Evolutionary conservation across 1,284 basidiomycete species (phyloP).

Genomic region (Trametes versicolor): DNA sequence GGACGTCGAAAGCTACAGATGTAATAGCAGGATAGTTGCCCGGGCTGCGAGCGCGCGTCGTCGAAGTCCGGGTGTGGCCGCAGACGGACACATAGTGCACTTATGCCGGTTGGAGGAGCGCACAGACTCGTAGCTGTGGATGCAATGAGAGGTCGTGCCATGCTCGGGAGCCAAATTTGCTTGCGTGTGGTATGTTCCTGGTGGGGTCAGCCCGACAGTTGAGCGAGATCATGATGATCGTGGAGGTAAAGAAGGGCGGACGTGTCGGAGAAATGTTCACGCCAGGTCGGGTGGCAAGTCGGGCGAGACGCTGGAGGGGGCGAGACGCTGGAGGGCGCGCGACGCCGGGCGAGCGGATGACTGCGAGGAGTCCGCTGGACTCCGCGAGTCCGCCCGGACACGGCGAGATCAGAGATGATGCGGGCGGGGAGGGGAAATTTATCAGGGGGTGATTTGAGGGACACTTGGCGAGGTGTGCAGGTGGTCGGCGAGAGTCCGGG

Average conservation of each 20-base stretch:
- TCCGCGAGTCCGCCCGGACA: not conserved
- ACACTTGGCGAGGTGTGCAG: constrained; percentile 25
- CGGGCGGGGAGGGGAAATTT: constrained; percentile 28
- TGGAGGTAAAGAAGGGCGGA: constrained; percentile 2
- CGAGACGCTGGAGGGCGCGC: not conserved
- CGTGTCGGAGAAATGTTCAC: not conserved
- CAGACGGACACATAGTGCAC: not conserved
- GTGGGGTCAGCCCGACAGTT: not conserved
- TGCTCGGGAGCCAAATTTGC: constrained; percentile 9
- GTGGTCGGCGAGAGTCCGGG: not conserved
- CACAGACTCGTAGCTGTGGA: constrained; percentile 7
- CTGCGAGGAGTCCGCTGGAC: too few relatives aligned
- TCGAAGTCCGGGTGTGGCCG: not conserved
- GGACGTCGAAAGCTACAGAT: not conserved
- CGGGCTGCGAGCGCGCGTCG: not conserved
- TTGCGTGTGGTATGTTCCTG: constrained; percentile 4
- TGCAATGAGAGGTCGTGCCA: not conserved
- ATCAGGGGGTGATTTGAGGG: constrained; percentile 29
- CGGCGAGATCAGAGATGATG: constrained; percentile 13
- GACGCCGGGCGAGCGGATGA: too few relatives aligned
- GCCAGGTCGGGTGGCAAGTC: not conserved
- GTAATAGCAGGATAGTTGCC: not conserved
- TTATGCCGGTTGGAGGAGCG: constrained; percentile 3
- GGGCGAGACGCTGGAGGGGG: constrained; percentile 9
- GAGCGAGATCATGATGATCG: constrained; percentile 16